Percentiles rank a stretch among this genome's conserved stretches.
phyloP scores from a whole-genome alignment of 345 rosid genomes.

The Tarenaya hassleriana region DNA sequence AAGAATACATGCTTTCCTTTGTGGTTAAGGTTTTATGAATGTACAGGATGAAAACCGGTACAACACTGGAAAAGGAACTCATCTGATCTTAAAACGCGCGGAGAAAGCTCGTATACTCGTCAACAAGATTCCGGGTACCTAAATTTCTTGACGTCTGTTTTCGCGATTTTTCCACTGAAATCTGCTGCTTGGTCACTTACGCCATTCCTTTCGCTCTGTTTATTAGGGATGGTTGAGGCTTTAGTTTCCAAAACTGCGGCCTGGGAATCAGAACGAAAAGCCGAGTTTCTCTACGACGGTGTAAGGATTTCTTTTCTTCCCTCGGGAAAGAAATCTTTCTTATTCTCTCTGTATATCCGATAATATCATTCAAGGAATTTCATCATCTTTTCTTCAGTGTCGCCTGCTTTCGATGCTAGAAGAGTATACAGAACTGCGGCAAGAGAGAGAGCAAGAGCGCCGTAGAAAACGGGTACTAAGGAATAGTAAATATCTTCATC shows the following conservation, averaged over 20 bases:
- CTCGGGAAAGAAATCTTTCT: neutral
- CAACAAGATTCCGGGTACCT: constrained; percentile 74
- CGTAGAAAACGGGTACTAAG: constrained; percentile 73
- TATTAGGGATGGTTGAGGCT: constrained; percentile 76
- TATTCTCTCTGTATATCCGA: too few relatives aligned
- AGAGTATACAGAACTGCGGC: constrained; percentile 54
- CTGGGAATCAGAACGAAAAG: constrained; percentile 82
- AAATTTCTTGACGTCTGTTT: too few relatives aligned
- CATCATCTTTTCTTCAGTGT: constrained; percentile 34
- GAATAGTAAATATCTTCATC: too few relatives aligned
- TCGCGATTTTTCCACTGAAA: too few relatives aligned
- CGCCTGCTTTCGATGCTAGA: constrained; percentile 83
- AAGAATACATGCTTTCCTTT: constrained; percentile 2
- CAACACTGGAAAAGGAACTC: constrained; percentile 92
- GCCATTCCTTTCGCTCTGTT: neutral
- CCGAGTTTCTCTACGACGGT: constrained; percentile 74
- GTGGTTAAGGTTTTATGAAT: constrained; percentile 11
- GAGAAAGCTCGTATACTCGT: constrained; percentile 91
- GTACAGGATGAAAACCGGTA: constrained; percentile 89
- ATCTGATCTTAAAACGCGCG: constrained; percentile 84
- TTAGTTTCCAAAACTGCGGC: constrained; percentile 59
- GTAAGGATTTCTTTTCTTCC: constrained; percentile 36
- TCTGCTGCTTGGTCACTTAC: too few relatives aligned
- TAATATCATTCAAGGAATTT: too few relatives aligned
- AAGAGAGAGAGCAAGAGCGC: constrained; percentile 91